Base-by-base conservation (phyloP, 78 protist genomes). In the slime mould (Dictyostelium discoideum) region DNA sequence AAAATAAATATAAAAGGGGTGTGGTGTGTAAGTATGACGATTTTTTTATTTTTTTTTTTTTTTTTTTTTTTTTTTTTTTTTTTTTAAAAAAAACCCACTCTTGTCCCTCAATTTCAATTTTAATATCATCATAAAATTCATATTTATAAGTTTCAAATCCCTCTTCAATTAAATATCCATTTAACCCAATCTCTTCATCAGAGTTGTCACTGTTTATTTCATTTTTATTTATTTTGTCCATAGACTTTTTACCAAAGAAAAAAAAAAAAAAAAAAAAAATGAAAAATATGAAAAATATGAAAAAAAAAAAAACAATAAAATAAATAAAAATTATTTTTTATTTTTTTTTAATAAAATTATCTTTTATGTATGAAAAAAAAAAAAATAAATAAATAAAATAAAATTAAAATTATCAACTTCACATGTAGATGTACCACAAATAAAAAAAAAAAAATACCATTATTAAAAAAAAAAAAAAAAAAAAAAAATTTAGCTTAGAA, bases 111-210 rank as follows among this genome's bases (percentile, higher is more conserved):
- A 89, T 89, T 9, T 65, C 74, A 20, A 89, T 44, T 14, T 24
- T 46, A 26, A 89, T 40, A 48, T 89, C 78, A 48, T 69, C 83
- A 76, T 29, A 46, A 79, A 87, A 87, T 24, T 37, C 72, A n/a
- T 89, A 89, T 69, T 89, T 79, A 82, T 81, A 89, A 6, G 60
- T 82, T 60, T 89, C 94, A 20, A 81, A n/a, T n/a, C 24, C 78
- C 22, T 65, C 84, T 9, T 22, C 78, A 10, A 57, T 77, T 81
- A 82, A 32, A 50, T 8, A 50, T 50, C 46, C 69, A 16, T 3
- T 18, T 5, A 57, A 57, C n/a, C 86, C 69, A 32, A 26, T 3
- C 14, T 24, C 69, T 57, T 82, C 86, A 5, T 82, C 86, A 29
- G 26, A 63, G 29, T 63, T 32, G 48, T 7, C 37, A 18, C 8